phyloP scores from a whole-genome alignment of 352 stramenopile genomes.

The Pythium utonaiense region DNA sequence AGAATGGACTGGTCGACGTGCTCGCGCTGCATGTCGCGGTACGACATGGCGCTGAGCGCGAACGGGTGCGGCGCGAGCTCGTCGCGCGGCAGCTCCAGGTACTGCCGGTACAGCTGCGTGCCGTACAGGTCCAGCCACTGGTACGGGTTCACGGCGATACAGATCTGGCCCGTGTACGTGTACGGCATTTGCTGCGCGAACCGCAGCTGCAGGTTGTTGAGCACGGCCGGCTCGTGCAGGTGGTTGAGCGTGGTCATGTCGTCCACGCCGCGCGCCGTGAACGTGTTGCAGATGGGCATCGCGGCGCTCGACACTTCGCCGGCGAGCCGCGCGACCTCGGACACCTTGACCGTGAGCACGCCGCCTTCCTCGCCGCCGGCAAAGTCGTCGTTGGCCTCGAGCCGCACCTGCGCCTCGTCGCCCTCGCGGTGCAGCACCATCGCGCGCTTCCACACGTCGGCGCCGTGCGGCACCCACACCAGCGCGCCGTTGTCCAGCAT shows the following conservation, averaged over 20 bases:
- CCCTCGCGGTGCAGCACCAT: conserved; percentile 60
- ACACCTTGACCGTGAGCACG: conserved; percentile 57
- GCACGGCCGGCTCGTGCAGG: conserved; percentile 69
- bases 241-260: conserved; percentile 84
- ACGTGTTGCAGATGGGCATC: conserved; percentile 85
- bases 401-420: conserved; percentile 48
- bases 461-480: conserved; percentile 77
- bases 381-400: conserved; percentile 56
- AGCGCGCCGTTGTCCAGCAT: conserved; percentile 65
- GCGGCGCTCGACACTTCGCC: conserved; percentile 71
- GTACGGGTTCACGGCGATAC: conserved; percentile 79
- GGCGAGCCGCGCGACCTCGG: conserved; percentile 57
- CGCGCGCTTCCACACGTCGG: conserved; percentile 76
- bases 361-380: conserved; percentile 64
- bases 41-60: conserved; percentile 61
- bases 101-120: conserved; percentile 58
- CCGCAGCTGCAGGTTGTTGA: conserved; percentile 74
- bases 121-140: conserved; percentile 79
- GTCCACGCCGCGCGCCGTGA: conserved; percentile 50
- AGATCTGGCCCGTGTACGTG: conserved; percentile 81
- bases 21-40: conserved; percentile 70
- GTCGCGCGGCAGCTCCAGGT: conserved; percentile 52
- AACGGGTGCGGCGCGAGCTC: conserved; percentile 63
- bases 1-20: conserved; percentile 71
- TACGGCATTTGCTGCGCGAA: conserved; percentile 71